These are phyloP conservation scores for Halophytophthora batemanensis DNA, from an alignment of 352 stramenopile genomes.

Conservation along the genomic window DNA sequence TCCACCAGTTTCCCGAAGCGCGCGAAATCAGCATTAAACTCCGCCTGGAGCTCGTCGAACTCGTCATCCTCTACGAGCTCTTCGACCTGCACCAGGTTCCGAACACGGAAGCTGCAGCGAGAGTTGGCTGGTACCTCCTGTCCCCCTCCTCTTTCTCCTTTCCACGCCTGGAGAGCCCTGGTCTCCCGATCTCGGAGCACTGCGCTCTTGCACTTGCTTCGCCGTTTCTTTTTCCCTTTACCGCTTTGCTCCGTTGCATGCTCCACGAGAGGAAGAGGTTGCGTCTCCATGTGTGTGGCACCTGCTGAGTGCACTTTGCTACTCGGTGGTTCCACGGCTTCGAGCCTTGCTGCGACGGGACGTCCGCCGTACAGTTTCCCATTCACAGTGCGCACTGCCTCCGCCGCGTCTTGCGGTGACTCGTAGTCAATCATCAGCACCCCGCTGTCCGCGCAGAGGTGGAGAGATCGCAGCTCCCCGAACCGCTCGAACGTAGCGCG, in stretches of 20 bases:
- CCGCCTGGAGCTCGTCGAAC: constrained; percentile 32
- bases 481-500: constrained; percentile 3
- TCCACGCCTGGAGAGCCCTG: background rate
- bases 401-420: background rate
- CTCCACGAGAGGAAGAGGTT: background rate
- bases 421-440: constrained; percentile 4
- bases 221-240: constrained; percentile 20
- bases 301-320: too few species aligned
- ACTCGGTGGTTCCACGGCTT: too few species aligned
- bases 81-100: constrained; percentile 33
- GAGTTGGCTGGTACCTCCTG: too few species aligned
- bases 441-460: background rate
- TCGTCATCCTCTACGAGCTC: constrained; percentile 60
- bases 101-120: constrained; percentile 20
- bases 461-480: constrained; percentile 6
- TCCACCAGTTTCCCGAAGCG: constrained; percentile 18
- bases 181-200: constrained; percentile 8
- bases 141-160: background rate
- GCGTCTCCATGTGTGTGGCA: too few species aligned
- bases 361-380: constrained; percentile 21
- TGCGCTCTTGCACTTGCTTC: constrained; percentile 31
- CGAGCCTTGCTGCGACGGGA: background rate
- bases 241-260: background rate
- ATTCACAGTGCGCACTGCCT: constrained; percentile 12
- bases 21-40: constrained; percentile 35